Conservation (phyloP, 108 stramenopile species). For the Mayamaea pseudoterrestris region DNA sequence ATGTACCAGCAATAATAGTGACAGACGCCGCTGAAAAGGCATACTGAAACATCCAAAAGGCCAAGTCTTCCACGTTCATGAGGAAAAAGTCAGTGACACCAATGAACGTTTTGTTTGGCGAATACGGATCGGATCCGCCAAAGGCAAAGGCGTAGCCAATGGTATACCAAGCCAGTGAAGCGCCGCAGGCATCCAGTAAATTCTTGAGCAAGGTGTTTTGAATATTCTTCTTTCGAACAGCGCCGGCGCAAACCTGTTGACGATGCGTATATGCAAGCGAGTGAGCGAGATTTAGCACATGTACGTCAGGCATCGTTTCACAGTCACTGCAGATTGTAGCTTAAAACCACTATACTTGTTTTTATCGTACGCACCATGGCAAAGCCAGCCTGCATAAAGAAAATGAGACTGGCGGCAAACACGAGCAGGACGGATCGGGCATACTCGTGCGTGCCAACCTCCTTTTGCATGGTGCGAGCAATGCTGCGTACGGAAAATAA, state of each 20-base stretch:
- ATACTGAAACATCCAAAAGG: constrained; percentile 51
- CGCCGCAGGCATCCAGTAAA: constrained; percentile 79
- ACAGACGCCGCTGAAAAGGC: constrained; percentile 60
- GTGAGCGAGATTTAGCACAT: no score
- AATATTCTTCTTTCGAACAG: constrained; percentile 72
- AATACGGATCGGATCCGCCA: constrained; percentile 30
- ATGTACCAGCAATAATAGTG: constrained; percentile 64
- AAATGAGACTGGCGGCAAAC: constrained; percentile 64
- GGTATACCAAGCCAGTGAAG: constrained; percentile 56
- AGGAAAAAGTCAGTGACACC: constrained; percentile 74
- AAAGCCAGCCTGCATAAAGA: constrained; percentile 79
- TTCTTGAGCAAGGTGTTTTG: constrained; percentile 87
- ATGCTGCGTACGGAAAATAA: no score
- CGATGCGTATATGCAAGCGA: no score
- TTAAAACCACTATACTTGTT: no score
- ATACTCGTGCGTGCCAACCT: constrained; percentile 2
- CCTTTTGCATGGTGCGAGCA: no score
- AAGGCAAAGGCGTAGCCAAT: constrained; percentile 79
- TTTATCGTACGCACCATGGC: no score
- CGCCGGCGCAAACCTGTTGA: constrained; percentile 82
- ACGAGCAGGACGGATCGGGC: constrained; percentile 41
- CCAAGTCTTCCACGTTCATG: constrained; percentile 65
- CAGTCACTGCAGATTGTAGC: no score
- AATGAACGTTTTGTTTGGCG: constrained; percentile 35
- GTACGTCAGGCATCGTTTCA: no score